These are phyloP conservation scores for Rhizophagus sp. DNA, from an alignment of 192 early-diverging fungal species.

Conservation along the genomic window DNA sequence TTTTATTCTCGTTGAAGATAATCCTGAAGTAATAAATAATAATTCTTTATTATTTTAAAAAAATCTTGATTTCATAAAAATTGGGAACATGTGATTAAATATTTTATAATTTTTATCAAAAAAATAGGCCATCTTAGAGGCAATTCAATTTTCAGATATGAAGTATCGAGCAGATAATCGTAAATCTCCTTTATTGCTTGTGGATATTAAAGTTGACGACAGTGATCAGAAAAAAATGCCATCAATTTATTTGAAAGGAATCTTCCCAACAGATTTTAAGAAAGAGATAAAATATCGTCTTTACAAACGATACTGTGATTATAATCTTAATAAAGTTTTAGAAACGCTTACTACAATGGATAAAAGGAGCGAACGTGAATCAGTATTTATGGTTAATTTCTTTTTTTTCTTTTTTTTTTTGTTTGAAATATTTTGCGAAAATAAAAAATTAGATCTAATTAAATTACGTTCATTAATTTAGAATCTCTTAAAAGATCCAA, in stretches of 20 bases:
- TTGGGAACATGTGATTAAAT: no score
- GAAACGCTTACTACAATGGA: conserved; percentile 22
- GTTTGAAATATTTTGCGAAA: no score
- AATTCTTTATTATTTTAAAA: no score
- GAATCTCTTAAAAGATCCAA: conserved; percentile 41
- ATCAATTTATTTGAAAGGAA: conserved; percentile 21
- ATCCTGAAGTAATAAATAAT: conserved; percentile 2
- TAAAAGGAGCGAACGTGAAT: background rate
- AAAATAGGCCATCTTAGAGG: conserved; percentile 21
- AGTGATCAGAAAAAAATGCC: no score
- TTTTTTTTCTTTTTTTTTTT: no score
- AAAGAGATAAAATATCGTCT: conserved; percentile 3
- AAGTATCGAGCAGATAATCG: background rate
- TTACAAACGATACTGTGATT: conserved; percentile 30
- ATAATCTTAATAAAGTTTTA: conserved; percentile 29
- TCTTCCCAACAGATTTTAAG: background rate
- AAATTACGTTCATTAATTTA: conserved; percentile 3
- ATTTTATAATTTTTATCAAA: no score
- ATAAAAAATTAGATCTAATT: no score
- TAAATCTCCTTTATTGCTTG: background rate
- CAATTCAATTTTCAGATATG: conserved; percentile 34
- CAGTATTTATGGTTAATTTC: conserved; percentile 18
- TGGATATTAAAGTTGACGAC: background rate
- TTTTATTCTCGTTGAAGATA: conserved; percentile 36
- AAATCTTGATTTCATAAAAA: no score